phyloP scores from a whole-genome alignment of 1,284 basidiomycete species.

The Leccinum fallax region DNA sequence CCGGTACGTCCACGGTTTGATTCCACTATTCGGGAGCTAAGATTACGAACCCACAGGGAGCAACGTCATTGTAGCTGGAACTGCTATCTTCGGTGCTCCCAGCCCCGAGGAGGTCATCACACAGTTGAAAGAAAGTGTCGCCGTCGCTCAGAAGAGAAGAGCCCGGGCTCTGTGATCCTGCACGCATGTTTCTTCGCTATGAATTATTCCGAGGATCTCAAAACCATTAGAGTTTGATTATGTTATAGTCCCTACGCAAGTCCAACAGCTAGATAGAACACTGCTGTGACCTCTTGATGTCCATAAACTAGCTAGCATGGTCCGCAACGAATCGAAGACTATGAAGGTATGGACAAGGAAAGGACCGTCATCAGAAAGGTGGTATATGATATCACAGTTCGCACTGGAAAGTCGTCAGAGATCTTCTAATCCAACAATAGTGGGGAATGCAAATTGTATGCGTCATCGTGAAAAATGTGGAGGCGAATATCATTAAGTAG shows the following conservation, averaged over 20 bases:
- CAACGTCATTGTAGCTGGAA: slow-evolving; percentile 98
- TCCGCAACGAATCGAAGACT: slow-evolving; percentile 17
- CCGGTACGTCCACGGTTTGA: slow-evolving; percentile 56
- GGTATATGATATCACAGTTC: slow-evolving; percentile 35
- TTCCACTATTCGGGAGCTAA: background rate
- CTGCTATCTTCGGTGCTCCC: slow-evolving; percentile 87
- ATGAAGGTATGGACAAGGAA: slow-evolving; percentile 27
- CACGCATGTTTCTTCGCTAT: background rate
- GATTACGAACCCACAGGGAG: slow-evolving; percentile 59
- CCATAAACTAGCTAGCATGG: slow-evolving; percentile 18
- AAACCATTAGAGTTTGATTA: slow-evolving; percentile 31
- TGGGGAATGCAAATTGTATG: slow-evolving; percentile 28
- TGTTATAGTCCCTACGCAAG: slow-evolving; percentile 27
- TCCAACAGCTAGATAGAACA: slow-evolving; percentile 21
- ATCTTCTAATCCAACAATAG: slow-evolving; percentile 38
- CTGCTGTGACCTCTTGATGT: slow-evolving; percentile 6
- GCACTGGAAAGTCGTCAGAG: slow-evolving; percentile 26
- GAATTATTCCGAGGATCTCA: background rate
- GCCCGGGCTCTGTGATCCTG: slow-evolving; percentile 16
- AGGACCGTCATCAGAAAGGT: slow-evolving; percentile 28
- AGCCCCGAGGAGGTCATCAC: slow-evolving; percentile 81
- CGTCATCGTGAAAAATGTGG: slow-evolving; percentile 29
- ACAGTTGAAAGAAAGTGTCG: slow-evolving; percentile 71
- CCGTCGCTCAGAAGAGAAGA: slow-evolving; percentile 62
- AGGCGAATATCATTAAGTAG: slow-evolving; percentile 34